These are phyloP conservation scores for Calonectria naviculata DNA, from an alignment of 2,329 filamentous ascomycete species.

Conservation along the genomic window DNA sequence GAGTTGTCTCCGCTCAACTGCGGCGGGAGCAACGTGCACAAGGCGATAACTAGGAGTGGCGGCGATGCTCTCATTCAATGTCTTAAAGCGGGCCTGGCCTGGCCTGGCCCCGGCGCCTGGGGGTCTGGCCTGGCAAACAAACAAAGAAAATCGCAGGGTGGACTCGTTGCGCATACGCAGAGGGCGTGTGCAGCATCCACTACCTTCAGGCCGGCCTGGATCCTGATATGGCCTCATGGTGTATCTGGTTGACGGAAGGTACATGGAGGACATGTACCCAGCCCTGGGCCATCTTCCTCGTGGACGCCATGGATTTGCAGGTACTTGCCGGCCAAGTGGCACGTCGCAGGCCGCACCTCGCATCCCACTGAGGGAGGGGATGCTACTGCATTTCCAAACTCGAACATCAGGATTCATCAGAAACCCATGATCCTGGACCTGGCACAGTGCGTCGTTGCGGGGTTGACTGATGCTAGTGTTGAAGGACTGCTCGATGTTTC, in stretches of 20 bases:
- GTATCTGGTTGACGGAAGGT: slow-evolving; percentile 13
- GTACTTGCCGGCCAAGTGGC: slow-evolving; percentile 8
- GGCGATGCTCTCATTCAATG: slow-evolving; percentile 13
- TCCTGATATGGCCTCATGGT: slow-evolving; percentile 27
- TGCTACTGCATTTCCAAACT: background rate
- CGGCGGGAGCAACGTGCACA: slow-evolving; percentile 29
- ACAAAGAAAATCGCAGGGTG: slow-evolving; percentile 8
- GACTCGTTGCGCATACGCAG: slow-evolving; percentile 5
- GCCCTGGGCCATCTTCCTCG: background rate
- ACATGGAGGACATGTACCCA: slow-evolving; percentile 19
- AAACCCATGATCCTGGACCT: slow-evolving; percentile 28
- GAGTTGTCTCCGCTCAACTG: background rate
- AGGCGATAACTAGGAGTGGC: slow-evolving; percentile 29
- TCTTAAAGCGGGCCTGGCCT: slow-evolving; percentile 11
- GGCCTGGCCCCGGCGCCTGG: background rate
- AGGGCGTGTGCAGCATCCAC: slow-evolving; percentile 14
- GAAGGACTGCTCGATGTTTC: slow-evolving; percentile 24
- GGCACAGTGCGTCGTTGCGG: slow-evolving; percentile 32
- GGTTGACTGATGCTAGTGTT: slow-evolving; percentile 38
- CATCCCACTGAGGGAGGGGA: background rate
- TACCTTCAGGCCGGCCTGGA: slow-evolving; percentile 2
- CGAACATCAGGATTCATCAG: slow-evolving; percentile 9
- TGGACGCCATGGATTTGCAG: slow-evolving; percentile 1
- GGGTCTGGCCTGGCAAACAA: background rate
- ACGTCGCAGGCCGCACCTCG: background rate